Base-by-base conservation (phyloP, 148 eudicot species). In the Rhododendron kiyosumense region DNA sequence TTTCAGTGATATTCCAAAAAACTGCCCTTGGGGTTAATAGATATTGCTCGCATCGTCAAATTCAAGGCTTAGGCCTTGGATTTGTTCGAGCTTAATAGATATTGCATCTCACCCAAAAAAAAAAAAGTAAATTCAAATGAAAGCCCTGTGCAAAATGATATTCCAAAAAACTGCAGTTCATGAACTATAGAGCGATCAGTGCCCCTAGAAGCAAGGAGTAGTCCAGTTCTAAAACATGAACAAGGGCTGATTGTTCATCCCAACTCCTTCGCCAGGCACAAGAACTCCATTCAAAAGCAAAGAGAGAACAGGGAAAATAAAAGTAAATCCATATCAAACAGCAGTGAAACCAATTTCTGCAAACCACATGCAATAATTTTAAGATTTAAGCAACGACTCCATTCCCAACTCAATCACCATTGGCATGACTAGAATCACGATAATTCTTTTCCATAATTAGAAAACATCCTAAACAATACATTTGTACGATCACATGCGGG, bases 121-220 rank as follows among this genome's bases (percentile, higher is more conserved):
- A 38, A 41, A 41, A 5, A 41, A 5, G 43, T 41, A 41, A 41
- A 41, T 41, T 41, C 45, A 41, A 41, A 41, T 41, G 45, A 41
- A 41, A 41, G 45, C 45, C 45, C 45, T 41, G 43, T 41, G 43
- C 43, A 41, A 41, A 41, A 41, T 41, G 43, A 41, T 41, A 41
- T 41, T 41, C 43, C 43, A 41, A 5, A 41, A 41, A 41, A 41
- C 43, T 41, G 43, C 43, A 41, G 43, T 79, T 52, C 81, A 45
- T 22, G 52, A 10, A 79, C 34, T 26, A n/a, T 46, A n/a, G 20
- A 46, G 34, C 11, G 17, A 32, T 49, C 59, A 46, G 1, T 48
- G 82, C 28, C 10, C 80, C 82, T 54, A 79, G 34, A 79, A 45
- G 82, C 82, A 78, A n/a, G 28, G 34, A 79, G 34, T 54, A 77